A percentile compares a stretch with the other conserved stretches of the same genome.
Evolutionary conservation across 2,329 filamentous ascomycete species (phyloP).

Genomic region (Hirsutella rhossiliensis): DNA sequence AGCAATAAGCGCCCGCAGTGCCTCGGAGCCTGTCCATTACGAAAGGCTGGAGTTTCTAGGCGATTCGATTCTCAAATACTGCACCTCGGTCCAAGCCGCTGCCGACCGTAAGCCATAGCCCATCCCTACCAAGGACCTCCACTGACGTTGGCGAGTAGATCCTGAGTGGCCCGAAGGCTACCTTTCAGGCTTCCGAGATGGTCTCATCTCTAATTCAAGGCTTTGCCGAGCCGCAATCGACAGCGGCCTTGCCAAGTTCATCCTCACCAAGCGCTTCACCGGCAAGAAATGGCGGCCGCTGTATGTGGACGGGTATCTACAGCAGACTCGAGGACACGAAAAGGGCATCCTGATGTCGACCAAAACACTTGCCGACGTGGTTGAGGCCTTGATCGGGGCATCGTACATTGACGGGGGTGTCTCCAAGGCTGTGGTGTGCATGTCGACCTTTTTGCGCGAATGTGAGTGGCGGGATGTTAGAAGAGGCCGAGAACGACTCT

Average conservation of each 20-base stretch:
- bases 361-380: conserved; percentile 76
- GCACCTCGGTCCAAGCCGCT: conserved; percentile 52
- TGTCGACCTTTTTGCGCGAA: conserved; percentile 54
- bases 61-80: conserved; percentile 70
- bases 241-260: conserved; percentile 57
- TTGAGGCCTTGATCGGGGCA: conserved; percentile 75
- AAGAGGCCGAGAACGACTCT: conserved; percentile 29
- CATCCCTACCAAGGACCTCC: background rate
- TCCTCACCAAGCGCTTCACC: conserved; percentile 57
- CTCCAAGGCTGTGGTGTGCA: conserved; percentile 47
- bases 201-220: conserved; percentile 62
- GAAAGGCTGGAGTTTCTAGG: conserved; percentile 81
- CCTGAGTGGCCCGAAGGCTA: conserved; percentile 65
- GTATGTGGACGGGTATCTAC: conserved; percentile 33
- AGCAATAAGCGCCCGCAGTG: conserved; percentile 57
- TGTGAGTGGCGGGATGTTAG: conserved; percentile 38
- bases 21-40: conserved; percentile 54
- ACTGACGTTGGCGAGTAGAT: conserved; percentile 28
- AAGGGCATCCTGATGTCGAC: conserved; percentile 42
- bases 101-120: conserved; percentile 31
- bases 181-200: conserved; percentile 55
- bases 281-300: conserved; percentile 60
- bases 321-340: conserved; percentile 4
- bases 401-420: conserved; percentile 59
- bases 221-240: conserved; percentile 53